phyloP scores from a whole-genome alignment of 2,329 filamentous ascomycete species.

The Exutisphaerella laricina region DNA sequence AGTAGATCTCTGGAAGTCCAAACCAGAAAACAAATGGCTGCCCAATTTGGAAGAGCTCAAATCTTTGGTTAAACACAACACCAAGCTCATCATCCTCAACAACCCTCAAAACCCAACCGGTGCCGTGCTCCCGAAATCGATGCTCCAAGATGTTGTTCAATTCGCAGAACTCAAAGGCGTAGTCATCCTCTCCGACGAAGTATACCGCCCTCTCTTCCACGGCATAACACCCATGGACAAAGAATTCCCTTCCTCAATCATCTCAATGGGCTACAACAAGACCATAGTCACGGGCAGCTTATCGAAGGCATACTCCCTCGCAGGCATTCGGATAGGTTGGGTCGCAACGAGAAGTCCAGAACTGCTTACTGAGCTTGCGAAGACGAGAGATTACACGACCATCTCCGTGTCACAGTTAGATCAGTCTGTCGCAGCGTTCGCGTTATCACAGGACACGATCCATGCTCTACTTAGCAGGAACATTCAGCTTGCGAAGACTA shows the following conservation, averaged over 20 bases:
- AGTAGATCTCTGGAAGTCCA: conserved; percentile 70
- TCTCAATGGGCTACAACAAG: conserved; percentile 66
- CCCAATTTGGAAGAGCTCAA: conserved; percentile 63
- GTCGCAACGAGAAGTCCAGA: conserved; percentile 59
- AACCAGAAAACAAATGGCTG: conserved; percentile 58
- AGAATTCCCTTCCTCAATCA: conserved; percentile 60
- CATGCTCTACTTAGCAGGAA: conserved; percentile 59
- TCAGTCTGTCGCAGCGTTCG: conserved; percentile 70
- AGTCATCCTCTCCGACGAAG: conserved; percentile 69
- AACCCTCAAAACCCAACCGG: conserved; percentile 84
- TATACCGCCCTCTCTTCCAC: conserved; percentile 80
- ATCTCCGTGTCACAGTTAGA: conserved; percentile 81
- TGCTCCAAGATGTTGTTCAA: conserved; percentile 57
- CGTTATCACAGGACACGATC: conserved; percentile 61
- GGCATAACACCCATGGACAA: conserved; percentile 50
- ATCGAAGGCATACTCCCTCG: conserved; percentile 79
- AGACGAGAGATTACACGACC: conserved; percentile 73
- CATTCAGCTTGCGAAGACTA: conserved; percentile 60
- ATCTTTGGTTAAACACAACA: conserved; percentile 59
- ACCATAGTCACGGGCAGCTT: conserved; percentile 71
- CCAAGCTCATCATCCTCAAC: conserved; percentile 65
- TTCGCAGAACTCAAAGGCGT: conserved; percentile 60
- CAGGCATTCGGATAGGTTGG: conserved; percentile 80
- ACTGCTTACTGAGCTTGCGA: conserved; percentile 59
- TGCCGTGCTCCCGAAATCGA: conserved; percentile 57